Evolutionary conservation across 495 filamentous ascomycete species (phyloP), one percentile per base, ranked within the genome.

Genomic region (Hypoxylon crocopeplum): DNA sequence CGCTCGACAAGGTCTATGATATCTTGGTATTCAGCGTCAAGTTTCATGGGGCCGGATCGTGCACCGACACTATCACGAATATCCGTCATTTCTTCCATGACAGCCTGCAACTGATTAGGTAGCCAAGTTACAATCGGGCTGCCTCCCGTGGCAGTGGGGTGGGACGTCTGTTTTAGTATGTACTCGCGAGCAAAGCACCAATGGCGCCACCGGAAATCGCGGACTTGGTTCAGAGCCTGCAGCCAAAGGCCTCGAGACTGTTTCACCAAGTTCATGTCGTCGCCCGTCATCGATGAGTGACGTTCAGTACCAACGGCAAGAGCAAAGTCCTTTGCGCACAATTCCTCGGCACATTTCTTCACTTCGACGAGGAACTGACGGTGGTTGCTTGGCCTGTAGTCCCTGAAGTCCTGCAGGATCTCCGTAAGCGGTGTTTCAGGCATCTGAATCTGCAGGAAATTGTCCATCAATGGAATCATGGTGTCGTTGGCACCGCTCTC

Each of bases 111-210:
- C 72, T 94, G 91, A 64, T 93, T 93, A 1, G 91, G 91, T 27
- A 95, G 79, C 90, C 91, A 95, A 15, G 89, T 93, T 10, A 97
- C 89, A 53, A 97, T 96, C 1, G 92, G 92, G 67, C 89, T 93
- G 1, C 92, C 92, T 1, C 92, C 92, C 0, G 92, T 97, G 3
- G 92, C 92, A 21, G 89, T 93, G 0, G 92, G 91, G 65, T 97
- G 90, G 0, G 75, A 78, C 0, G 89, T 94, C 52, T 86, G 82
- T 66, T 90, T 90, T 48, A 97, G 82, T 55, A 97, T 96, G 61
- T 97, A 97, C 79, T 97, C 92, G 16, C 91, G 78, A n/a, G 91
- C 91, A 64, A 97, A 96, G 57, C 92, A 86, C 92, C 92, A 97
- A 66, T 96, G 92, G 2, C 92, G 80, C 92, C 92, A 97, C 54